A percentile compares a stretch with the other conserved stretches of the same genome.
phyloP scores from a whole-genome alignment of 164 flowering plant genomes.

The Dillenia suffruticosa region DNA sequence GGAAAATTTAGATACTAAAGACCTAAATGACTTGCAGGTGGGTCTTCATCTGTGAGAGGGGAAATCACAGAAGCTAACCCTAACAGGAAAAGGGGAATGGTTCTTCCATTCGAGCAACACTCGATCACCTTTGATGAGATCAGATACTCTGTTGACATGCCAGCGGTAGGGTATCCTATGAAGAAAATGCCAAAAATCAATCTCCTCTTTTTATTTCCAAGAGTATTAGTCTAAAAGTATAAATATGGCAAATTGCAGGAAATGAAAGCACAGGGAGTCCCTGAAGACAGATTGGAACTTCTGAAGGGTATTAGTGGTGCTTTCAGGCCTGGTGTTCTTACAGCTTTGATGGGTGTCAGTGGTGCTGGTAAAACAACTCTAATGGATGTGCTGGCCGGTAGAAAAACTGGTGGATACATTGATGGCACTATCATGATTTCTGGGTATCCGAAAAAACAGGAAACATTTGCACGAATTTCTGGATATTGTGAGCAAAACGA shows the following conservation, averaged over 20 bases:
- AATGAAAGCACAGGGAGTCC: slow-evolving; percentile 52
- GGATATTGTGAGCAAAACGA: slow-evolving; percentile 63
- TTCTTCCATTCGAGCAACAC: slow-evolving; percentile 49
- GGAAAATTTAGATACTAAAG: too few species aligned
- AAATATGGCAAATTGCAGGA: slow-evolving; percentile 27
- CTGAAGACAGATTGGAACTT: slow-evolving; percentile 45
- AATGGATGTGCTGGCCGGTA: slow-evolving; percentile 65
- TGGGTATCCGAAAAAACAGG: slow-evolving; percentile 59
- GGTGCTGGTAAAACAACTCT: slow-evolving; percentile 77
- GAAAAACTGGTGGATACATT: slow-evolving; percentile 63
- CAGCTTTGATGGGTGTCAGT: slow-evolving; percentile 73
- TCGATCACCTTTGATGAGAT: slow-evolving; percentile 43
- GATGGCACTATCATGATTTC: slow-evolving; percentile 47
- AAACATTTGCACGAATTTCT: slow-evolving; percentile 56
- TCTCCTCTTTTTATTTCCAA: too few species aligned
- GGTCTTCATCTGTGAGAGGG: neutral
- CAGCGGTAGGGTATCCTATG: slow-evolving; percentile 25
- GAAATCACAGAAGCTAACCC: slow-evolving; percentile 2
- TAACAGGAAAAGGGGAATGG: slow-evolving; percentile 38
- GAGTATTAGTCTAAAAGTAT: neutral
- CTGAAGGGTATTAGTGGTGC: slow-evolving; percentile 60
- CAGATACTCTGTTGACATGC: slow-evolving; percentile 54
- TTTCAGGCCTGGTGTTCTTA: slow-evolving; percentile 69
- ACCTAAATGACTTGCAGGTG: neutral
- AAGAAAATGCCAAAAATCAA: too few species aligned